Evolutionary conservation across 139 green algal genomes (phyloP).

Genomic region (Ettlia oleoabundans): DNA sequence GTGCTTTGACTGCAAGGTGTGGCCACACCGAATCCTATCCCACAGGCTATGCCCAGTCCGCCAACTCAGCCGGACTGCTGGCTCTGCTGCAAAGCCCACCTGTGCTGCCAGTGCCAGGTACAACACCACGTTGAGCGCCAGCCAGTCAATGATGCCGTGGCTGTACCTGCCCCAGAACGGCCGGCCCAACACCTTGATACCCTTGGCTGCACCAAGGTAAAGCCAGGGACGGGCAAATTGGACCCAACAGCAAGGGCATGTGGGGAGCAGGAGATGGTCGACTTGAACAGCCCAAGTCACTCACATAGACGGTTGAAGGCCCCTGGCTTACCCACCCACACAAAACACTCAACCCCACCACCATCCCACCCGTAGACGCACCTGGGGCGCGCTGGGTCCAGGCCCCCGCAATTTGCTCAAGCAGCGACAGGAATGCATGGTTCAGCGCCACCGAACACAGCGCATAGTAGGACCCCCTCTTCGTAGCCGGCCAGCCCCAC

Average conservation of each 20-base stretch:
- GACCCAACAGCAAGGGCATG: neutral
- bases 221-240: neutral
- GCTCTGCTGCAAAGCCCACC: neutral
- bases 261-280: no score
- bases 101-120: slow-evolving; percentile 36
- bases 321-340: neutral
- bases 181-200: slow-evolving; percentile 34
- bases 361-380: neutral
- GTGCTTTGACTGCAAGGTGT: no score
- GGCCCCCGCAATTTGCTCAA: slow-evolving; percentile 44
- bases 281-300: no score
- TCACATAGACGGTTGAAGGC: no score
- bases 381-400: slow-evolving; percentile 49
- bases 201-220: slow-evolving; percentile 16
- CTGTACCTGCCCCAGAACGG: slow-evolving; percentile 51
- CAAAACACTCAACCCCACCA: neutral
- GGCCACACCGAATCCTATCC: no score
- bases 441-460: slow-evolving; percentile 31
- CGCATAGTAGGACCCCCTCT: slow-evolving; percentile 27
- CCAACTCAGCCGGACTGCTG: no score
- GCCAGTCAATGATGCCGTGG: slow-evolving; percentile 48
- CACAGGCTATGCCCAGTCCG: no score
- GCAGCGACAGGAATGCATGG: slow-evolving; percentile 46
- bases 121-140: slow-evolving; percentile 52
- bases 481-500: slow-evolving; percentile 31